A percentile compares a stretch with the other conserved stretches of the same genome.
These are phyloP conservation scores for Wickerhamomyces strasburgensis DNA, from an alignment of 805 yeast genomes.

Conservation along the genomic window DNA sequence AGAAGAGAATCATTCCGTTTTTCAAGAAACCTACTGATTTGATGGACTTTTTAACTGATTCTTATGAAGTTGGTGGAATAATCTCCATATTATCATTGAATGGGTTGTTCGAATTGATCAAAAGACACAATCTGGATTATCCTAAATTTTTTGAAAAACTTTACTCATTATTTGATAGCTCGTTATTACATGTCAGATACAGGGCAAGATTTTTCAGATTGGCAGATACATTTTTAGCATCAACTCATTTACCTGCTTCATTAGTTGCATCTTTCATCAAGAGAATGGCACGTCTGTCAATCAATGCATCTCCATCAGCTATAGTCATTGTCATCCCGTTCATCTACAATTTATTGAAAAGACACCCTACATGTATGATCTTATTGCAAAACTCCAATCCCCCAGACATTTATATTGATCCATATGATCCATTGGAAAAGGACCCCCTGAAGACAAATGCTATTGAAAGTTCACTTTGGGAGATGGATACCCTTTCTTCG, in stretches of 20 bases:
- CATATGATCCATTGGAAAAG: constrained; percentile 54
- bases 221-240: constrained; percentile 77
- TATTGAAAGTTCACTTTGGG: constrained; percentile 87
- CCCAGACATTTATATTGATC: constrained; percentile 45
- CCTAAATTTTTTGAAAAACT: constrained; percentile 84
- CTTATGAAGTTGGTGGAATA: constrained; percentile 60
- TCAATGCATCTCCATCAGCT: constrained; percentile 84
- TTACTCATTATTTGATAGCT: constrained; percentile 73
- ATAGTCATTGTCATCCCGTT: constrained; percentile 87
- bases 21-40: constrained; percentile 73
- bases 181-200: constrained; percentile 69
- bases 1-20: constrained; percentile 79
- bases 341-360: constrained; percentile 78
- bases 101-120: constrained; percentile 84
- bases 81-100: constrained; percentile 77
- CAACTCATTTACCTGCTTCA: constrained; percentile 80
- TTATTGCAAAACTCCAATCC: constrained; percentile 53
- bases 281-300: constrained; percentile 64
- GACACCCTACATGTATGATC: constrained; percentile 93
- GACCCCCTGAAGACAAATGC: constrained; percentile 83
- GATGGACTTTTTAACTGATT: constrained; percentile 92
- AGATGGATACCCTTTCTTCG: constrained; percentile 65
- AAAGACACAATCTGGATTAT: constrained; percentile 76
- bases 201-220: constrained; percentile 85
- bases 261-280: constrained; percentile 89